Base-by-base conservation (phyloP, 2,329 filamentous ascomycete species). In the Aspergillus fumigatus region DNA sequence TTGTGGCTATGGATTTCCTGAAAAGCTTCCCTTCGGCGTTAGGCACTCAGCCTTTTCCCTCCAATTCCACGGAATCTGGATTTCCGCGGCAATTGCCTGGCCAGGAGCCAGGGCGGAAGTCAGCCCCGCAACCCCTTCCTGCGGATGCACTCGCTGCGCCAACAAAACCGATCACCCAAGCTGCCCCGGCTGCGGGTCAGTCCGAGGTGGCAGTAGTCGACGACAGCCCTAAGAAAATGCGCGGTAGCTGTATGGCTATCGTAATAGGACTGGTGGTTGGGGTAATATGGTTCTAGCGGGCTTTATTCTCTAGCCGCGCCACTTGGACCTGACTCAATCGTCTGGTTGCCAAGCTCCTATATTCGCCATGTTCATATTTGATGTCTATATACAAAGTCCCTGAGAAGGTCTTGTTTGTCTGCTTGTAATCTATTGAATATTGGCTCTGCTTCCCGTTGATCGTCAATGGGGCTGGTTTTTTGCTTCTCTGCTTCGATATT, bases 191-290 rank as follows among this genome's bases (percentile, higher is more conserved):
- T 52, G 59, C 59, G 29, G 65, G 66, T 21, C 58, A 66, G 52
- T 58, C 65, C 19, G 65, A 66, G 17, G 66, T 64, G 49, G 61
- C 62, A 49, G 69, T 55, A 5, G 54, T 63, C 47, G 57, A 65
- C 43, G 62, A 57, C 49, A 62, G 66, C 41, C 62, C 71, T 5
- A 60, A 64, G 27, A 62, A 70, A 29, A 60, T 70, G 47, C 68
- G 66, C 38, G 70, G 70, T 14, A 73, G 71, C 56, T 73, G 68
- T 26, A 73, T 73, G 71, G 71, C 71, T 29, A 67, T 73, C 47
- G 70, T 73, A 27, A 70, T 73, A 21, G 70, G 70, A 27, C 57
- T 73, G 32, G 68, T 73, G 6, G 70, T 57, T 4, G 71, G 71
- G n/a, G 70, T 73, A 21, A 68, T 72, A 60, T 73, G 71, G 71